A percentile compares a stretch with the other conserved stretches of the same genome.
Evolutionary conservation across 2,329 filamentous ascomycete genomes (phyloP).

Genomic region (Nigrospora sphaerica): DNA sequence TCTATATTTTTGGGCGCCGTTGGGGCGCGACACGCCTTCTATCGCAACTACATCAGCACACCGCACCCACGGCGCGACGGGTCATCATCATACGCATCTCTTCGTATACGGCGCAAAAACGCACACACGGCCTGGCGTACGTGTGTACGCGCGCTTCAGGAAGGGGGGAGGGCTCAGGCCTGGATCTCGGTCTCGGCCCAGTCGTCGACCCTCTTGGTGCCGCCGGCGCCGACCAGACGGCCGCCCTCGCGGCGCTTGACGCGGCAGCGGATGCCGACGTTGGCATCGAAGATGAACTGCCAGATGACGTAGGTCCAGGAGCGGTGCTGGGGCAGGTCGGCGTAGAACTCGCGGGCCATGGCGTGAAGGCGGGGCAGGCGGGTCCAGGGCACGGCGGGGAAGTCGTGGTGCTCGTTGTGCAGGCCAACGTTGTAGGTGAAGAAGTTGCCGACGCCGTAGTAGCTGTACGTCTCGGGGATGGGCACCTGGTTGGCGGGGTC

Average conservation of each 20-base stretch:
- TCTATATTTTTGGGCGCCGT: no score
- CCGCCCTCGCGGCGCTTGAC: constrained; percentile 86
- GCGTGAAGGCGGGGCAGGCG: constrained; percentile 68
- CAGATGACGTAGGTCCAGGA: constrained; percentile 93
- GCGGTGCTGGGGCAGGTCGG: constrained; percentile 74
- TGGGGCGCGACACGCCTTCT: no score
- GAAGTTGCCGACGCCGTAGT: constrained; percentile 89
- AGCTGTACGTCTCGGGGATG: constrained; percentile 91
- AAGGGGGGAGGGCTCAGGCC: constrained; percentile 32
- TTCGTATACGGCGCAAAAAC: no score
- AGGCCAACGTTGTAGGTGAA: constrained; percentile 95
- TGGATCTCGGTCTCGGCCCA: constrained; percentile 68
- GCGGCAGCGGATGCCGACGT: constrained; percentile 83
- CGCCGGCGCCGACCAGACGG: constrained; percentile 43
- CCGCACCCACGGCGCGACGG: no score
- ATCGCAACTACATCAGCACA: no score
- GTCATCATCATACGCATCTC: no score
- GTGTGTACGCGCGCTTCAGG: no score
- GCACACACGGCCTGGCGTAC: no score
- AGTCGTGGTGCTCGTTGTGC: constrained; percentile 99
- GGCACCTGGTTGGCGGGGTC: constrained; percentile 55
- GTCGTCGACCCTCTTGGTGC: constrained; percentile 33
- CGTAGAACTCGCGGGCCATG: constrained; percentile 88
- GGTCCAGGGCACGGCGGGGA: constrained; percentile 95
- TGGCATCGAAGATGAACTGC: constrained; percentile 88